Evolutionary conservation across 2,329 filamentous ascomycete genomes (phyloP).

Genomic region (Sporothrix sp.): DNA sequence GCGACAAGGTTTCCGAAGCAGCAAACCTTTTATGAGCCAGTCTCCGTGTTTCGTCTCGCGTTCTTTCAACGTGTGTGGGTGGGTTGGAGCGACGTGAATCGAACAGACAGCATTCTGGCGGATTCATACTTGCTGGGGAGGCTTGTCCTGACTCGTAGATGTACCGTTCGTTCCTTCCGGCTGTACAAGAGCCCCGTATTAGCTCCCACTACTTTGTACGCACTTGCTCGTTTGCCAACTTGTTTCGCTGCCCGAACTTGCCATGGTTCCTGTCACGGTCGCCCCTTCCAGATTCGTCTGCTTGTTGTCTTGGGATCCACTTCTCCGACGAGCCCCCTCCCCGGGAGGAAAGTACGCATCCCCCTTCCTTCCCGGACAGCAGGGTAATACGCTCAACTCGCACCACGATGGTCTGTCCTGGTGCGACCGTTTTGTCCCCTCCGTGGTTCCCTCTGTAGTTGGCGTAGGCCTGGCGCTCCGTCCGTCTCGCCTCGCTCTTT

Average conservation of each 20-base stretch:
- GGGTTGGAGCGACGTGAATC: too few relatives aligned
- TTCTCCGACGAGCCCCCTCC: constrained; percentile 13
- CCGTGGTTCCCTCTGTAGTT: too few relatives aligned
- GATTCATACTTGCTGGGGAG: too few relatives aligned
- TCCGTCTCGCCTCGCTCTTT: not conserved
- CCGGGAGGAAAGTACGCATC: not conserved
- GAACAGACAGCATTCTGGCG: too few relatives aligned
- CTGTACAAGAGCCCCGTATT: too few relatives aligned
- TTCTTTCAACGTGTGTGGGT: not conserved
- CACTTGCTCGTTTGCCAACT: not conserved
- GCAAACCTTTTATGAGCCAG: not conserved
- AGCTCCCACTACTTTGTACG: too few relatives aligned
- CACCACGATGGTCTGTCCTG: not conserved
- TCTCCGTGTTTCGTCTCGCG: not conserved
- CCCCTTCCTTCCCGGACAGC: not conserved
- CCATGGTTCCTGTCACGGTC: not conserved
- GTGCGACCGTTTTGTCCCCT: not conserved
- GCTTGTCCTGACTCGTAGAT: too few relatives aligned
- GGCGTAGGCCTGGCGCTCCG: too few relatives aligned
- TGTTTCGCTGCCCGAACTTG: not conserved
- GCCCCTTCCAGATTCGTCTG: not conserved
- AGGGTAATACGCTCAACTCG: not conserved
- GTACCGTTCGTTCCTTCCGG: too few relatives aligned
- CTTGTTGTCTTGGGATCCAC: constrained; percentile 7
- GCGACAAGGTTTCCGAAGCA: constrained; percentile 3